These are phyloP conservation scores for Ramaria sp. DNA, from an alignment of 768 basidiomycete genomes.

Conservation along the genomic window DNA sequence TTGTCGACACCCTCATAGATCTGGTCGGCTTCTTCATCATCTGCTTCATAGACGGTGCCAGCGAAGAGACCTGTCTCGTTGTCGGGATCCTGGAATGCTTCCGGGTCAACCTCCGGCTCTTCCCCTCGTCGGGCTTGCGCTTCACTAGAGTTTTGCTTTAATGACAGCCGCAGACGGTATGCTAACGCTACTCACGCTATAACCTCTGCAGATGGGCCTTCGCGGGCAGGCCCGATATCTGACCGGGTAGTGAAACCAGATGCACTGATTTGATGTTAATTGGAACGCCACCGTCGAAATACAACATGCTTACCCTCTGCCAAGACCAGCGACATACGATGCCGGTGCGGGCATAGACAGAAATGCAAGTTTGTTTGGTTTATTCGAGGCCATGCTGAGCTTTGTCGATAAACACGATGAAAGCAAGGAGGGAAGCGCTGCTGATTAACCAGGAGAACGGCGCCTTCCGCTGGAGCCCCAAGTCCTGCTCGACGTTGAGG, in stretches of 20 bases:
- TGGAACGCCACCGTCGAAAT: neutral
- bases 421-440: too few species aligned
- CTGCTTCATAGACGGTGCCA: conserved; percentile 91
- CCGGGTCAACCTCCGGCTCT: conserved; percentile 79
- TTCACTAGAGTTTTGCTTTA: conserved; percentile 41
- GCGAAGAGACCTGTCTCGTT: conserved; percentile 95
- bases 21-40: conserved; percentile 94
- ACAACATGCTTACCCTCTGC: conserved; percentile 64
- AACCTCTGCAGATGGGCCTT: conserved; percentile 86
- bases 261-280: conserved; percentile 39
- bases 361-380: conserved; percentile 76
- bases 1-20: conserved; percentile 91
- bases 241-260: conserved; percentile 97
- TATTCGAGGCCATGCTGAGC: conserved; percentile 30
- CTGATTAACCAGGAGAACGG: too few species aligned
- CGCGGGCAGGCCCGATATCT: conserved; percentile 96
- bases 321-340: conserved; percentile 96
- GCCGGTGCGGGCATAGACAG: conserved; percentile 90
- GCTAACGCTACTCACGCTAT: conserved; percentile 51
- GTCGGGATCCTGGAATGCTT: conserved; percentile 93
- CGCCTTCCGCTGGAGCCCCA: too few species aligned
- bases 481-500: too few species aligned
- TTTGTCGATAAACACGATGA: too few species aligned
- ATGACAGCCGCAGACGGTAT: neutral
- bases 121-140: conserved; percentile 82